Evolutionary conservation across 345 rosid species (phyloP).

Genomic region (Rhodomyrtus tomentosa): DNA sequence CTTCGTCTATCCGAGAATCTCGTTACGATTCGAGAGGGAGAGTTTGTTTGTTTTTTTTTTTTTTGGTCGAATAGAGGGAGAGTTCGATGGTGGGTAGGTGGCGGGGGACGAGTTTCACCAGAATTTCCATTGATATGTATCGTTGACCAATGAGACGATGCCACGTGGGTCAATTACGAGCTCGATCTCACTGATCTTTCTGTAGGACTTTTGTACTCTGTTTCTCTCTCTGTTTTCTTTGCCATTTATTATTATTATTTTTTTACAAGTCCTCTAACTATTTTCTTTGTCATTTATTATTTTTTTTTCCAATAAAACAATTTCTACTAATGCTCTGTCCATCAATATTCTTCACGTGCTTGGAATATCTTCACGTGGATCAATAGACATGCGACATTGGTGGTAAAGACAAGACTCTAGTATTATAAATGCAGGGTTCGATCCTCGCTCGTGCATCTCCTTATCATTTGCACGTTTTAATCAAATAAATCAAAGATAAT

Average conservation of each 20-base stretch:
- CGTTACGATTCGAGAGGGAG: not conserved
- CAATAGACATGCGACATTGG: too few species aligned
- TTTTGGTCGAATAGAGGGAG: too few species aligned
- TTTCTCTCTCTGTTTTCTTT: not conserved
- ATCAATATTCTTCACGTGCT: not conserved
- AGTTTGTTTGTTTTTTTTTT: too few species aligned
- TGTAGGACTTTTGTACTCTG: not conserved
- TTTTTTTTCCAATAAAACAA: not conserved
- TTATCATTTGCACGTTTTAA: too few species aligned
- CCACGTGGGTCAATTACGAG: not conserved
- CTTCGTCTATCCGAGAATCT: not conserved
- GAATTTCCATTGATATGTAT: not conserved
- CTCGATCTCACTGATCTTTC: not conserved
- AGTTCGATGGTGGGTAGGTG: not conserved
- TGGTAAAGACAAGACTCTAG: rapidly evolving
- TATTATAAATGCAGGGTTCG: too few species aligned
- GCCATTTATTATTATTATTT: not conserved
- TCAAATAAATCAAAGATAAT: too few species aligned
- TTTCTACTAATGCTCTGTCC: not conserved
- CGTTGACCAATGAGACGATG: not conserved
- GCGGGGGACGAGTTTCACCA: not conserved
- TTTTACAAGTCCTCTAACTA: not conserved
- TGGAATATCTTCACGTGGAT: not conserved
- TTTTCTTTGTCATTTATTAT: not conserved
- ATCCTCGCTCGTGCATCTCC: too few species aligned